Evolutionary conservation across 805 yeast species (phyloP), one percentile per base, ranked within the genome.

Genomic region (Grigorovia transvaalensis): DNA sequence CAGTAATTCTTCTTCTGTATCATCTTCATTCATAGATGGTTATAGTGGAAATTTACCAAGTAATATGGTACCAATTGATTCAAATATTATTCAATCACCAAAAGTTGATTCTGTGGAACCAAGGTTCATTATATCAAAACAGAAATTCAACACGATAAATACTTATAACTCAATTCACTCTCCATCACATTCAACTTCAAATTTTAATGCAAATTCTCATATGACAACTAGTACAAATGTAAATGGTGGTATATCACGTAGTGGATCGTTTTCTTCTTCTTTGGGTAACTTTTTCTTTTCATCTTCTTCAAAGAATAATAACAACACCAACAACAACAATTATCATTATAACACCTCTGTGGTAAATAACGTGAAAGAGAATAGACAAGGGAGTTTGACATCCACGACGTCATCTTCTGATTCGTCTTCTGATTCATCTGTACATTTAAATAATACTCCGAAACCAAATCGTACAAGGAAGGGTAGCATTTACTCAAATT

Each of bases 41-140:
- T 67, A 65, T 54, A 69, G 69, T 12, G 70, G 71, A 1, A 46
- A 66, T 48, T 57, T 68, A 62, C 76, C 77, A 15, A 68, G 66
- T 48, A 74, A 73, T 55, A 66, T 70, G 9, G 57, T 72, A 19
- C 71, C 72, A 51, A 74, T 68, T 53, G 74, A 63, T 54, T 81
- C 88, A 12, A 83, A 80, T 52, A 80, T 81, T 53, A 80, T 85
- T 51, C 81, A 81, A 50, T 84, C 90, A 0, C 93, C 93, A 2
- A 78, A 75, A 50, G 85, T 85, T 6, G 72, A 75, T 15, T 75
- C 81, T 35, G 81, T 89, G n/a, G 96, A 88, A 63, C 85, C 95
- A 15, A 75, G 96, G 45, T 88, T 89, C 63, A 81, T 89, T 48
- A 84, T 89, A 43, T 85, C 95, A 11, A 81, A 87, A 60, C 93